phyloP scores from a whole-genome alignment of 192 early-diverging fungal genomes.

The Gamsiella multidivaricata region DNA sequence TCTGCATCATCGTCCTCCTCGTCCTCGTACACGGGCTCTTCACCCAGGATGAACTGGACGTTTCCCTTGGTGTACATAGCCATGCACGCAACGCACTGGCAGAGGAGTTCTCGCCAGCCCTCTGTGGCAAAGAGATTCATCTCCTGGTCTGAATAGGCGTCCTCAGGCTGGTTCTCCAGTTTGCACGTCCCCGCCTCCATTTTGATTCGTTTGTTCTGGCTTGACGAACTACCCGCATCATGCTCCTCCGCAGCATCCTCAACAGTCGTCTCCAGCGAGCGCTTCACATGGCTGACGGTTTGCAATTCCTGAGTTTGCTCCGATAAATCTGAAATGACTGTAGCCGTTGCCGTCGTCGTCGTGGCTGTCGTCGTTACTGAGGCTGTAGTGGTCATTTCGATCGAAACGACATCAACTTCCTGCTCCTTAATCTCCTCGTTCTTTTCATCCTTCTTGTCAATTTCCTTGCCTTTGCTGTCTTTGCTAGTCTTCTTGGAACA shows the following conservation, averaged over 20 bases:
- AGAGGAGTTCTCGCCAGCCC: conserved; percentile 81
- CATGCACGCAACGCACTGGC: conserved; percentile 74
- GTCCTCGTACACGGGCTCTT: conserved; percentile 79
- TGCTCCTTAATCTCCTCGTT: neutral
- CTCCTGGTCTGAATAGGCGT: conserved; percentile 54
- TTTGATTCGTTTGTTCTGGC: conserved; percentile 34
- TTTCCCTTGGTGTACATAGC: conserved; percentile 56
- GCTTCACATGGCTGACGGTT: conserved; percentile 17
- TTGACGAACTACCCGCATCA: neutral
- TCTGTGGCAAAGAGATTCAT: conserved; percentile 76
- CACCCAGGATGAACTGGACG: conserved; percentile 65
- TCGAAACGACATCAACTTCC: conserved; percentile 10
- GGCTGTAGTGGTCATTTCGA: neutral
- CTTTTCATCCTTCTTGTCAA: conserved; percentile 1
- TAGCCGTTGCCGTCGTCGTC: neutral
- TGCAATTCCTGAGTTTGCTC: neutral
- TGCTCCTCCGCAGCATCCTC: conserved; percentile 2
- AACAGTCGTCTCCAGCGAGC: conserved; percentile 20
- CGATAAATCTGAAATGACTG: neutral
- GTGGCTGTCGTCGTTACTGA: neutral
- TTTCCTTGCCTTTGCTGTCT: conserved; percentile 3
- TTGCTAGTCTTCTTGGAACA: conserved; percentile 17
- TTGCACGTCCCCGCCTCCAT: conserved; percentile 24
- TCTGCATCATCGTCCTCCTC: conserved; percentile 79
- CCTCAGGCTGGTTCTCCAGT: conserved; percentile 26